phyloP scores from a whole-genome alignment of 2,329 filamentous ascomycete genomes.

The Stemphylium lycopersici region DNA sequence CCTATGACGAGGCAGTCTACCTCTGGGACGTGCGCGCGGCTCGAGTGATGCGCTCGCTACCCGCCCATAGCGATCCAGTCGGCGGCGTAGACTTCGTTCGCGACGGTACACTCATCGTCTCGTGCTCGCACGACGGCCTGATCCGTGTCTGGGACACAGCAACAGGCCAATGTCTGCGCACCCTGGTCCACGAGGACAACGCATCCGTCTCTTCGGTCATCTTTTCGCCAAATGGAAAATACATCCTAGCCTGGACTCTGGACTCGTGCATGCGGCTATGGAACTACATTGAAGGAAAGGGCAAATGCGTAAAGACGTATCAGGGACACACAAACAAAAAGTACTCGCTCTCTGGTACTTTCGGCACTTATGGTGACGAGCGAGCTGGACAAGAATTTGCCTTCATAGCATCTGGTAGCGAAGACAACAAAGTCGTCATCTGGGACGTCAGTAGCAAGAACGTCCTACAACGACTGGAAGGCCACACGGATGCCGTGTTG shows the following conservation, averaged over 20 bases:
- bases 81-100: conserved; percentile 90
- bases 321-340: conserved; percentile 86
- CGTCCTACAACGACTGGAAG: conserved; percentile 70
- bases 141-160: conserved; percentile 90
- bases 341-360: conserved; percentile 84
- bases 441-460: conserved; percentile 93
- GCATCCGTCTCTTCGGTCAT: conserved; percentile 86
- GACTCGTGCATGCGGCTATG: conserved; percentile 90
- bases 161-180: conserved; percentile 93
- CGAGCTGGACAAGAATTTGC: conserved; percentile 43
- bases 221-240: conserved; percentile 93
- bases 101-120: conserved; percentile 90
- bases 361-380: conserved; percentile 67
- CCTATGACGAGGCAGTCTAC: conserved; percentile 96
- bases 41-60: conserved; percentile 84
- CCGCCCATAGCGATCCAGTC: conserved; percentile 94
- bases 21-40: conserved; percentile 94
- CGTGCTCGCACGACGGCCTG: conserved; percentile 83
- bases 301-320: conserved; percentile 94
- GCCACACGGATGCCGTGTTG: conserved; percentile 64
- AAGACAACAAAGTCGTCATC: conserved; percentile 82
- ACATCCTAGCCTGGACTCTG: conserved; percentile 87
- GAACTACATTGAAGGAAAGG: conserved; percentile 91
- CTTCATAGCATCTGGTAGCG: conserved; percentile 83
- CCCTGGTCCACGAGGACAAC: conserved; percentile 95